A percentile compares a stretch with the other conserved stretches of the same genome.
phyloP scores from a whole-genome alignment of 2,329 filamentous ascomycete species.

The Colletotrichum camelliae region DNA sequence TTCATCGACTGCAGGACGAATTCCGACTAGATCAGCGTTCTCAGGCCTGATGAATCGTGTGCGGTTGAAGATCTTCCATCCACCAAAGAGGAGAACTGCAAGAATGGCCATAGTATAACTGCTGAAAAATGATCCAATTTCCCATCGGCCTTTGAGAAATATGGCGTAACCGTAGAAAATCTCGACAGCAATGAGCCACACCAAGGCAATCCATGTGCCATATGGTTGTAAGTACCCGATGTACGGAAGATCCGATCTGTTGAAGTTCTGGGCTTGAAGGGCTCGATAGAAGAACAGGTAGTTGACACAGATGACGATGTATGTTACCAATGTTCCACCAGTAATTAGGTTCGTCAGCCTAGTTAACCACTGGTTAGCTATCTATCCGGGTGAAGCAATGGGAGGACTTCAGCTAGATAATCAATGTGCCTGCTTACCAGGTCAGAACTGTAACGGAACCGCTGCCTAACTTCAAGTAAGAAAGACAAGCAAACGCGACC shows the following conservation, averaged over 20 bases:
- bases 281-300: constrained; percentile 68
- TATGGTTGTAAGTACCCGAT: constrained; percentile 71
- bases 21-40: constrained; percentile 65
- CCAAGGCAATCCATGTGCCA: constrained; percentile 60
- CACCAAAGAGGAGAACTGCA: constrained; percentile 58
- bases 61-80: constrained; percentile 64
- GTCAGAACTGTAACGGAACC: constrained; percentile 70
- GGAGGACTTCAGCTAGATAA: too few relatives aligned
- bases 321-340: constrained; percentile 32
- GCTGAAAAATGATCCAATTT: constrained; percentile 64
- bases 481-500: not conserved
- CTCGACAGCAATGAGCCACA: constrained; percentile 66
- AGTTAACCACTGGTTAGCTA: not conserved
- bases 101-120: constrained; percentile 68
- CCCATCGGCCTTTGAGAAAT: constrained; percentile 53
- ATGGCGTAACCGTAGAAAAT: constrained; percentile 65
- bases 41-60: constrained; percentile 58
- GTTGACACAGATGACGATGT: constrained; percentile 43
- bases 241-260: constrained; percentile 62
- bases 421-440: constrained; percentile 39
- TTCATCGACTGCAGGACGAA: constrained; percentile 61
- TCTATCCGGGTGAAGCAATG: too few relatives aligned
- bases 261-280: constrained; percentile 58
- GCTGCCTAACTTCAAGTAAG: constrained; percentile 8
- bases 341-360: constrained; percentile 67